Conservation (phyloP, 345 rosid genomes). For the Aquilaria yunnanensis region DNA sequence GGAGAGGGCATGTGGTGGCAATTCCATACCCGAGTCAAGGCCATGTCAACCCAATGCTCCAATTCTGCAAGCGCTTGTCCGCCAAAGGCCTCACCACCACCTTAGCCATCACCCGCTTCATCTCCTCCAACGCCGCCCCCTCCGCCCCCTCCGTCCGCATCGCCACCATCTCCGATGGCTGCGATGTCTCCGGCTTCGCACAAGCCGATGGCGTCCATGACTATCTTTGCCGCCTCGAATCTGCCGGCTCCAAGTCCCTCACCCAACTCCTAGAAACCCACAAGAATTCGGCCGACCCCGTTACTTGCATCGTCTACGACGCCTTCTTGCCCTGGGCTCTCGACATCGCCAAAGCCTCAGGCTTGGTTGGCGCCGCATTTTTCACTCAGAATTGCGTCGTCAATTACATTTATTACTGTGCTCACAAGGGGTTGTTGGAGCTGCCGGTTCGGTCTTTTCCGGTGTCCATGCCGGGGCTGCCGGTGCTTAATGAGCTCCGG, state of each 20-base stretch:
- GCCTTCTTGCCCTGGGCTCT: conserved; percentile 59
- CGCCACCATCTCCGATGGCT: conserved; percentile 39
- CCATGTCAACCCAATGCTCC: conserved; percentile 42
- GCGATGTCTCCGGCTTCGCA: conserved; percentile 22
- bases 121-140: conserved; percentile 20
- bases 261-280: conserved; percentile 35
- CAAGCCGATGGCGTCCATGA: conserved; percentile 19
- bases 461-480: conserved; percentile 24
- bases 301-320: conserved; percentile 53
- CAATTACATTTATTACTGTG: conserved; percentile 45
- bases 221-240: conserved; percentile 31
- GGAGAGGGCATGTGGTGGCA: conserved; percentile 22
- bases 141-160: conserved; percentile 15
- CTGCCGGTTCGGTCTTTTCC: conserved; percentile 32
- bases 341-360: conserved; percentile 51
- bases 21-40: conserved; percentile 40
- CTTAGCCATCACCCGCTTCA: conserved; percentile 30
- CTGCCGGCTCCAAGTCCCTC: conserved; percentile 40
- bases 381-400: conserved; percentile 67
- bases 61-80: conserved; percentile 40
- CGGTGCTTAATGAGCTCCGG: conserved; percentile 31
- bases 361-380: conserved; percentile 47
- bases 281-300: conserved; percentile 23
- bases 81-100: conserved; percentile 36
- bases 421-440: conserved; percentile 28